Conservation (phyloP, 768 basidiomycete species). For the Crucibulum laeve region DNA sequence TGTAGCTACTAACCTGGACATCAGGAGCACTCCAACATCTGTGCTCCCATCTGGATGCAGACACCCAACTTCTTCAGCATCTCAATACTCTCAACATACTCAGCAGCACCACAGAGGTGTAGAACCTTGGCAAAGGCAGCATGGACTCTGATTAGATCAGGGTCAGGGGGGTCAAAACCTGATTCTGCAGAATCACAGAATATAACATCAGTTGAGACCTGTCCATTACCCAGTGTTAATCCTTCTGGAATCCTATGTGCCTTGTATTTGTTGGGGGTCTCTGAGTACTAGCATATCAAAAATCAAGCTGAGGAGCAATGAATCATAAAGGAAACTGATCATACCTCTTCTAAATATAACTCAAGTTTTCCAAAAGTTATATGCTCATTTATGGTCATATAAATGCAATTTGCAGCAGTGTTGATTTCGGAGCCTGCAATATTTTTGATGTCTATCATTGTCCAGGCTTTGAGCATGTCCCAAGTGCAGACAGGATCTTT, state of each 20-base stretch:
- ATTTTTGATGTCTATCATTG: constrained; percentile 6
- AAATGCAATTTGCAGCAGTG: constrained; percentile 13
- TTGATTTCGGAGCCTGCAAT: constrained; percentile 9
- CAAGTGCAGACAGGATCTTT: background rate
- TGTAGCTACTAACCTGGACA: background rate
- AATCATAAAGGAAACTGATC: background rate
- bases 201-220: constrained; percentile 5
- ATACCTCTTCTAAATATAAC: constrained; percentile 11
- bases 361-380: constrained; percentile 1
- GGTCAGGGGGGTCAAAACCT: constrained; percentile 9
- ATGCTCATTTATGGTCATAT: constrained; percentile 8
- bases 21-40: constrained; percentile 10
- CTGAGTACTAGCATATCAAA: constrained; percentile 10
- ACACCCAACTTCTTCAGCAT: background rate
- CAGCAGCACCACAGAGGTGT: constrained; percentile 9
- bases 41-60: constrained; percentile 3
- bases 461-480: constrained; percentile 14
- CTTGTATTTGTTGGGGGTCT: constrained; percentile 11
- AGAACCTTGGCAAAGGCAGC: constrained; percentile 16
- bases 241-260: constrained; percentile 3
- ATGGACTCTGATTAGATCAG: constrained; percentile 13
- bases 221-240: background rate
- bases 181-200: constrained; percentile 8
- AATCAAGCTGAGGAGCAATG: background rate
- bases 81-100: constrained; percentile 11